These are phyloP conservation scores for Solanum medicagineum DNA, from an alignment of 257 asterid genomes.

Conservation along the genomic window DNA sequence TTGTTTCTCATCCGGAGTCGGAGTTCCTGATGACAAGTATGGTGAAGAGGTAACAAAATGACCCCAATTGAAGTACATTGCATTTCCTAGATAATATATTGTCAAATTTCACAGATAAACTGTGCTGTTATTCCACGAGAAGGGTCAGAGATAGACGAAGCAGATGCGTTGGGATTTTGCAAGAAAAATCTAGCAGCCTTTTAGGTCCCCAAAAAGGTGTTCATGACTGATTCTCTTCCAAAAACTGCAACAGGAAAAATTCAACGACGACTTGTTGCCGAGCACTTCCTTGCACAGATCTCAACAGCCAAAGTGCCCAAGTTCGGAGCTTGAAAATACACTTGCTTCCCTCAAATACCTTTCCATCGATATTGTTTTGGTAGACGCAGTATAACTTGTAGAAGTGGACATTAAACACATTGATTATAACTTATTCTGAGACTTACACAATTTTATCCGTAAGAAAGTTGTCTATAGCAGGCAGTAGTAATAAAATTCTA, in stretches of 20 bases:
- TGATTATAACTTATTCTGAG: not conserved
- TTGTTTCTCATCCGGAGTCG: conserved; percentile 79
- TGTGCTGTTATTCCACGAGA: conserved; percentile 91
- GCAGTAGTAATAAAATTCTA: not conserved
- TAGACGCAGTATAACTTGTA: not conserved
- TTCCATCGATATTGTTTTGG: not conserved
- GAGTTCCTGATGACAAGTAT: conserved; percentile 91
- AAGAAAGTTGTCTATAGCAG: not conserved
- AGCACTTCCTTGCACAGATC: conserved; percentile 82
- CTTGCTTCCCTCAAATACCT: too few relatives aligned
- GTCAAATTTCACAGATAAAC: conserved; percentile 41
- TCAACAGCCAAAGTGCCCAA: conserved; percentile 75
- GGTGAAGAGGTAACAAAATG: conserved; percentile 72
- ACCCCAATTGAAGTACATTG: conserved; percentile 39
- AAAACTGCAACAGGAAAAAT: conserved; percentile 91
- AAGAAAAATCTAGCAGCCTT: conserved; percentile 80
- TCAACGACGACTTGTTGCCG: conserved; percentile 69
- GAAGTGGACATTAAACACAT: not conserved
- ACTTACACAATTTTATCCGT: not conserved
- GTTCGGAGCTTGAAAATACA: conserved; percentile 51
- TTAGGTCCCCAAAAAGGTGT: conserved; percentile 93
- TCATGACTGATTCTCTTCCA: conserved; percentile 71
- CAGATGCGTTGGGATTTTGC: conserved; percentile 54
- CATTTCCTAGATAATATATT: not conserved
- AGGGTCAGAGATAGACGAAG: conserved; percentile 52